Conservation (phyloP, 257 asterid genomes). For the Nicotiana paniculata region DNA sequence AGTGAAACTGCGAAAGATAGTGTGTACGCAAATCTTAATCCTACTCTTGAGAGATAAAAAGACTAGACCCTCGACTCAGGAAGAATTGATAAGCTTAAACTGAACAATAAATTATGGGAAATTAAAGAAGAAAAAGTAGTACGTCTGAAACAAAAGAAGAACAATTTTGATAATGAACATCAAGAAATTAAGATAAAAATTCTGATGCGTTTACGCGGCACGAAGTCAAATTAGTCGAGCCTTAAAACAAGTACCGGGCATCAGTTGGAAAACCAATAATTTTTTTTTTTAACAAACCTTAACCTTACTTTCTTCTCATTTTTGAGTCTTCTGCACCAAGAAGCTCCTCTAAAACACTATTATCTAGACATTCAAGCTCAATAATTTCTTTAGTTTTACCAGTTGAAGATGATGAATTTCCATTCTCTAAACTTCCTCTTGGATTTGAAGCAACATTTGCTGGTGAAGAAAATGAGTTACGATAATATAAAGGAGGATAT, state of each 20-base stretch:
- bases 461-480: neutral
- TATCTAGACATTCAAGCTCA: slow-evolving; percentile 46
- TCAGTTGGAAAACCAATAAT: no score
- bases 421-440: neutral
- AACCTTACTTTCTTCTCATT: slow-evolving; percentile 19
- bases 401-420: slow-evolving; percentile 13
- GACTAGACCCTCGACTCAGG: no score
- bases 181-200: neutral
- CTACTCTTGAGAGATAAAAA: no score
- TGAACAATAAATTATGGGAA: neutral
- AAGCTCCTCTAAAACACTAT: slow-evolving; percentile 51
- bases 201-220: no score
- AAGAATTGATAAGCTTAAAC: neutral
- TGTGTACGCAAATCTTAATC: fast-evolving
- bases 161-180: neutral
- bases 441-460: neutral
- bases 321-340: slow-evolving; percentile 36
- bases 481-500: slow-evolving; percentile 36
- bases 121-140: neutral
- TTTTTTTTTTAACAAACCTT: neutral
- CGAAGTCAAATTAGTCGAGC: no score
- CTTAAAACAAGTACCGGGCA: fast-evolving
- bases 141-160: neutral
- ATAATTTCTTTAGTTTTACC: slow-evolving; percentile 27
- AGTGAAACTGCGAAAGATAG: no score